Evolutionary conservation across 352 stramenopile genomes (phyloP), one percentile per base, ranked within the genome.

Genomic region (Aphanomyces cochlioides): DNA sequence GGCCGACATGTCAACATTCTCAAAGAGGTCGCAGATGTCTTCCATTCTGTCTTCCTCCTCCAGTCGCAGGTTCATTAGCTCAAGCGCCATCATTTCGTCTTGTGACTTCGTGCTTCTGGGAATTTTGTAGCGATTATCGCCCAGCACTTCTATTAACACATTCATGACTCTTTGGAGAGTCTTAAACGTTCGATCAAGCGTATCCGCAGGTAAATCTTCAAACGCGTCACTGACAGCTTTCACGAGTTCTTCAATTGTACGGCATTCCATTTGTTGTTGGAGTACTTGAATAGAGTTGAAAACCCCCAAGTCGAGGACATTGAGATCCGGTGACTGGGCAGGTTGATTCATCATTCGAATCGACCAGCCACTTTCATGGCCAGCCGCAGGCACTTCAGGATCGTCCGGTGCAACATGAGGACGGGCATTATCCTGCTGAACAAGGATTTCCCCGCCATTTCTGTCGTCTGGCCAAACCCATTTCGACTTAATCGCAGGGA

Each of bases 341-440:
- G 69, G 73, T 56, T 82, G 73, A 61, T 34, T 75, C 2, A 67
- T 7, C 0, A 79, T 10, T 5, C 47, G 57, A 38, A 82, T 77
- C 28, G 74, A 59, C 65, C 76, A 79, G 0, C 73, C 73, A 12
- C 53, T 56, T 5, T 3, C 8, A 0, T n/a, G 47, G 4, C 65
- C 72, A 41, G 64, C 75, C 1, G 34, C 41, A 1, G 75, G 5
- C 1, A 58, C 50, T 8, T 74, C 75, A 12, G 54, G 41, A 34
- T 81, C 76, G 15, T 64, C 12, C 12, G 54, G 39, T 5, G 40
- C 12, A 37, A 73, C 2, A 54, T 79, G 72, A 0, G 72, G 69
- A 0, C 34, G 65, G 1, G 69, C 66, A 19, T 81, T 79, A 37
- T 79, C 72, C 47, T 78, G 67, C 38, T 79, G 74, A 8, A 78